Evolutionary conservation across 306 rosid genomes (phyloP), one percentile per base, ranked within the genome.

Genomic region (Vigna hirtella): DNA sequence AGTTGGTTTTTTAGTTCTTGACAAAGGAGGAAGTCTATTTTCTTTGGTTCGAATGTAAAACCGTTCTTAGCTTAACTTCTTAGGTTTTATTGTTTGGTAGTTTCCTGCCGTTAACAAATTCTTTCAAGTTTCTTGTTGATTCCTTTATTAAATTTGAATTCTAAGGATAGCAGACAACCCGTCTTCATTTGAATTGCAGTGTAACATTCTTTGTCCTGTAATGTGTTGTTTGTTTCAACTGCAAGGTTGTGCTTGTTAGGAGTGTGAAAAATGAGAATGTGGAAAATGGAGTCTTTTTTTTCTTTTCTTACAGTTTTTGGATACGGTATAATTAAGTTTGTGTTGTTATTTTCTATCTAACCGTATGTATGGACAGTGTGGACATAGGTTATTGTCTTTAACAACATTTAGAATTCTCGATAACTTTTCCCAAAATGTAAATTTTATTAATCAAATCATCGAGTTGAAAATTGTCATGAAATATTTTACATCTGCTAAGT

Each of bases 61-160:
- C 65, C 81, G 50, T 78, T 85, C 55, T 63, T 71, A 43, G 79
- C 77, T 79, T 65, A 62, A 59, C 77, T 73, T 65, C 74, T 17
- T 66, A 71, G 77, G 30, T 65, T 65, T 82, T 75, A 22, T 3
- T 56, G 18, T 63, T 22, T 18, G 28, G 38, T 51, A 32, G 73
- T 66, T 76, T 63, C 70, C 28, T 56, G n/a, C 71, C 4, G 22
- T 24, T 56, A 55, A 72, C 70, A 66, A 40, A 77, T 80, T 77
- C 79, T 82, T 65, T 84, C 65, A 1, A 79, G 76, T 76, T 78
- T 81, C 83, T 73, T 36, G 77, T 73, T 83, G 72, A 77, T 78
- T 53, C 49, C 45, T 47, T 17, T 55, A 47, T 47, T 76, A 42
- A 57, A 64, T 72, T 80, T 76, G 77, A 71, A 64, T 72, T 80